A percentile compares a stretch with the other conserved stretches of the same genome.
These are phyloP conservation scores for Gastrolobium bilobum DNA, from an alignment of 306 rosid genomes.

Conservation along the genomic window DNA sequence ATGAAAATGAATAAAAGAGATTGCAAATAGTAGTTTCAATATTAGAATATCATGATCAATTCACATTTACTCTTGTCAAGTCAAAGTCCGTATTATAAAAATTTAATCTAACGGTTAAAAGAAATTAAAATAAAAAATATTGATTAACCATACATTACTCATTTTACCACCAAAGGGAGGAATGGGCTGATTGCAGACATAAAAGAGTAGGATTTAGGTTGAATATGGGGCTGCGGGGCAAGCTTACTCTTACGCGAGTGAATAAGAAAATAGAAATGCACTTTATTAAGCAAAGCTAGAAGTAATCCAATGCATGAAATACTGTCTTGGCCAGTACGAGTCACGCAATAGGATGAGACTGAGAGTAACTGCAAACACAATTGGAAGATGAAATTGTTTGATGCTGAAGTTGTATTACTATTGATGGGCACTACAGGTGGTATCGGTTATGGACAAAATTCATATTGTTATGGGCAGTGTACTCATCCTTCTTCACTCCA, in stretches of 20 bases:
- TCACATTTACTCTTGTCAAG: too few species aligned
- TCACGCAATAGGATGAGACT: not conserved
- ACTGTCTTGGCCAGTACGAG: not conserved
- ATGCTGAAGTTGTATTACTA: not conserved
- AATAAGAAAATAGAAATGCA: too few species aligned
- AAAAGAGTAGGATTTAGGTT: not conserved
- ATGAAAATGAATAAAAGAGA: too few species aligned
- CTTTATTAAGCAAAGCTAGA: not conserved
- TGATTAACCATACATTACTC: not conserved
- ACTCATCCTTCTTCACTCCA: constrained; percentile 98
- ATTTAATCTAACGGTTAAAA: not conserved
- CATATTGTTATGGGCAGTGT: constrained; percentile 94
- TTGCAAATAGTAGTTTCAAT: too few species aligned
- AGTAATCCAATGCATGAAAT: constrained; percentile 21
- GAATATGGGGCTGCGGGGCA: not conserved
- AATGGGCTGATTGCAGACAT: not conserved
- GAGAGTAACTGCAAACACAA: not conserved
- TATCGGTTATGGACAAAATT: constrained; percentile 78
- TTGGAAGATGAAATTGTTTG: constrained; percentile 16
- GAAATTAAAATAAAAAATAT: not conserved
- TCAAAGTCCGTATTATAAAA: too few species aligned
- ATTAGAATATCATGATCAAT: too few species aligned
- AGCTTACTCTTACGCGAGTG: not conserved
- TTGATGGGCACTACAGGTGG: constrained; percentile 69
- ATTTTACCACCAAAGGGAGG: not conserved